Evolutionary conservation across 2,329 filamentous ascomycete species (phyloP).

Genomic region (Verticillium klebahnii): DNA sequence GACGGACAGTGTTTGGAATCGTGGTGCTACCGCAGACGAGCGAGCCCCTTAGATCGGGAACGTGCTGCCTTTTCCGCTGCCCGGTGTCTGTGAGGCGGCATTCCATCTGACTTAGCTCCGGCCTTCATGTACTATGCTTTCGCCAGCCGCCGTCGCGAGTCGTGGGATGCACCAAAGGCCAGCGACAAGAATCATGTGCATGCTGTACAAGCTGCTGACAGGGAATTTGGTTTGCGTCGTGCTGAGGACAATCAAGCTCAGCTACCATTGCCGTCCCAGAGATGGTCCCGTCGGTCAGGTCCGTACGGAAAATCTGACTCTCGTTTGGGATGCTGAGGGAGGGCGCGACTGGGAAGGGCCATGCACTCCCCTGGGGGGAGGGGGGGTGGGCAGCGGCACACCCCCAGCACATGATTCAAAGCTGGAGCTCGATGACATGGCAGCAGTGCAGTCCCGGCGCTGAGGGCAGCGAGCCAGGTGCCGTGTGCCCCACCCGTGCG

Average conservation of each 20-base stretch:
- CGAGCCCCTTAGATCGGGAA: neutral
- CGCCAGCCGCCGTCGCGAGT: neutral
- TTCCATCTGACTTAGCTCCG: neutral
- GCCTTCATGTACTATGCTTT: neutral
- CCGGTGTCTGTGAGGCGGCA: neutral
- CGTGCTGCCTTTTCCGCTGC: neutral
- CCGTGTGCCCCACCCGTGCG: neutral
- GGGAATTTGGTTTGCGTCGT: no score
- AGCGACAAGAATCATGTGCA: neutral
- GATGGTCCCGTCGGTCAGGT: no score
- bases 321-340: neutral
- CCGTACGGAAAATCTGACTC: neutral
- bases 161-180: neutral
- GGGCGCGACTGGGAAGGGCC: no score
- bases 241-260: no score
- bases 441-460: neutral
- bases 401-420: neutral
- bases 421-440: neutral
- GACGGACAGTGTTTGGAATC: neutral
- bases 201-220: no score
- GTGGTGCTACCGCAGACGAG: neutral
- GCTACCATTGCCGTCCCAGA: no score
- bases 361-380: neutral
- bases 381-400: neutral
- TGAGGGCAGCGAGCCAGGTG: neutral